Percentiles rank a stretch among this genome's conserved stretches.
Evolutionary conservation across 1,139 yeast species (phyloP).

Genomic region (Sugiyamaella neomexicana): DNA sequence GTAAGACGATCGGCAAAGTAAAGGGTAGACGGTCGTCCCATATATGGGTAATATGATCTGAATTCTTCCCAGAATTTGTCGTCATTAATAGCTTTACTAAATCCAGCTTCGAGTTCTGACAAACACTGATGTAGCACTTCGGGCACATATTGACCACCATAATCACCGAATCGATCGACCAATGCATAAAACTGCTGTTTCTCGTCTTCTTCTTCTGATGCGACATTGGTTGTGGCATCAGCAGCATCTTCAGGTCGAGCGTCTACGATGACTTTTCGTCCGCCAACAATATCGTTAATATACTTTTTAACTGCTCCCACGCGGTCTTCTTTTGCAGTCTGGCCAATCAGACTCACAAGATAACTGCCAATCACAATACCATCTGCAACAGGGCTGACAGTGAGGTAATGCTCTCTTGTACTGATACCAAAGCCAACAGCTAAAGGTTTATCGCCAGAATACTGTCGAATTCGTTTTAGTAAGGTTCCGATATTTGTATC

Average conservation of each 20-base stretch:
- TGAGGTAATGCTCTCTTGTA: conserved; percentile 82
- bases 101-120: conserved; percentile 82
- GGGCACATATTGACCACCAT: conserved; percentile 98
- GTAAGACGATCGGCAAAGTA: conserved; percentile 89
- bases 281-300: conserved; percentile 68
- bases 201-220: conserved; percentile 8
- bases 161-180: conserved; percentile 70
- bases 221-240: not conserved
- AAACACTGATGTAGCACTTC: conserved; percentile 92
- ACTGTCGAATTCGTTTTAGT: conserved; percentile 70
- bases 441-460: conserved; percentile 72
- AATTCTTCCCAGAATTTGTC: conserved; percentile 93
- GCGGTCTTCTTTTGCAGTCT: conserved; percentile 58
- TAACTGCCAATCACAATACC: conserved; percentile 97
- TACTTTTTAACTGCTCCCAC: conserved; percentile 64
- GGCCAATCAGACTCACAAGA: conserved; percentile 66
- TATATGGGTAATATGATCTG: conserved; percentile 75
- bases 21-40: conserved; percentile 93
- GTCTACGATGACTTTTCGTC: conserved; percentile 44
- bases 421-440: conserved; percentile 98
- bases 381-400: conserved; percentile 74
- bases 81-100: conserved; percentile 84
- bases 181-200: conserved; percentile 16
- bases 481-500: conserved; percentile 65
- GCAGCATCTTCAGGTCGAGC: conserved; percentile 14